Base-by-base conservation (phyloP, 495 filamentous ascomycete genomes). In the Neurospora discreta region DNA sequence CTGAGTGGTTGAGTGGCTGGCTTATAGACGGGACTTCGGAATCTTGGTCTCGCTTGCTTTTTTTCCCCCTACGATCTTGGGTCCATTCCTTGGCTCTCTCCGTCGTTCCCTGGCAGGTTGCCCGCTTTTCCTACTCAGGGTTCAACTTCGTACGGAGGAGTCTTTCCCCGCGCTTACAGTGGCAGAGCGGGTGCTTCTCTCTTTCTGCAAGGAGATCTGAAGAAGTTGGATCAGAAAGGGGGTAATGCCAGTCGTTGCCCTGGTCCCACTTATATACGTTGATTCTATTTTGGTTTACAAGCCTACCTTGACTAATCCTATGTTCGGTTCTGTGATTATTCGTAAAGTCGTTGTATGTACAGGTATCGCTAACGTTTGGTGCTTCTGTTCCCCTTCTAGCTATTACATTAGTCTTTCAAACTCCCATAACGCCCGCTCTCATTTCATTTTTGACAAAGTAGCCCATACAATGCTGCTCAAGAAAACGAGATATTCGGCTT, bases 401-500 rank as follows among this genome's bases (percentile, higher is more conserved):
- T 7, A 38, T 38, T 38, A 38, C 7, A 16, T 16, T 23, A 13
- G 5, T 60, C 52, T 33, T 8, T 33, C 10, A 69, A 16, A 69
- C 68, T 42, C 18, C 39, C 33, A 20, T 40, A 42, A 38, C 33
- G 33, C 33, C 68, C 16, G 68, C 68, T 69, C 38, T 38, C 5
- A 38, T 38, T 7, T 7, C 38, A 38, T 38, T 9, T 38, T 8
- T 38, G 38, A 38, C 38, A 38, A 38, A 38, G 6, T 8, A 38
- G 38, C 38, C 38, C 38, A 38, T 38, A 38, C 38, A 38, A 38
- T 38, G 3, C 58, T 74, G 3, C 20, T 52, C 44, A 81, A 39
- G 78, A 80, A 75, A 81, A 80, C 11, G 75, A 74, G 23, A 81
- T 77, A 43, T 80, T 80, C 9, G 79, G 79, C 65, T 74, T 74